Base-by-base conservation (phyloP, 148 eudicot species). In the Selenicereus undatus region DNA sequence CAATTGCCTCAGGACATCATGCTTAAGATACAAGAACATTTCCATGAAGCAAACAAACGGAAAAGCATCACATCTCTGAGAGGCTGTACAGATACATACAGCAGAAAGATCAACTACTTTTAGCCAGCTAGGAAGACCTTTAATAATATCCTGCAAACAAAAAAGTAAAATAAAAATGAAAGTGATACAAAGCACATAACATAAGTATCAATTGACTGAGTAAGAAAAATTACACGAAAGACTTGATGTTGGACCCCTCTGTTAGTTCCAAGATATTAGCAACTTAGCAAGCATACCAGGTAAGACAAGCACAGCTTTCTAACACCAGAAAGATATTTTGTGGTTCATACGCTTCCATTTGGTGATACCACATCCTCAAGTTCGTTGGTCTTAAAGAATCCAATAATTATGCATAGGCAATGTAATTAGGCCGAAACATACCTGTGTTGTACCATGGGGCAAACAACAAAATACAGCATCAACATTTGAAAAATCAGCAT, bases 361-460 rank as follows among this genome's bases (percentile, higher is more conserved):
- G 5, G 6, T 48, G 39, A 32, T 27, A 21, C 13, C 54, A 21
- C 14, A 45, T 45, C 54, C 27, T 54, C 43, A 56, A n/a, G 4
- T n/a, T 14, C 83, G 45, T 17, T n/a, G 14, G 58, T 56, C 35
- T 35, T 11, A 35, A 64, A 35, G 11, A 10, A 50, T 66, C 54
- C 42, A 32, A 30, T 32, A 29, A 30, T 50, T 50, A 3, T 58
- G 45, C 52, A 52, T 22, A 27, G 22, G 56, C 12, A 45, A 52
- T 26, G 29, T 70, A 16, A 52, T 21, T 13, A 52, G 69, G 16
- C 27, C 9, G 42, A 17, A 26, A 51, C 79, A 50, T 26, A 95
- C 99, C 97, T 95, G 99, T 76, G 99, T 95, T 36, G 99, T 95
- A 72, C 99, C 99, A 86, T 95, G 99, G 32, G 99, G 99, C 89